Percentiles rank a stretch among this genome's conserved stretches.
Evolutionary conservation across 352 stramenopile genomes (phyloP).

Genomic region (Phytophthora colocasiae): DNA sequence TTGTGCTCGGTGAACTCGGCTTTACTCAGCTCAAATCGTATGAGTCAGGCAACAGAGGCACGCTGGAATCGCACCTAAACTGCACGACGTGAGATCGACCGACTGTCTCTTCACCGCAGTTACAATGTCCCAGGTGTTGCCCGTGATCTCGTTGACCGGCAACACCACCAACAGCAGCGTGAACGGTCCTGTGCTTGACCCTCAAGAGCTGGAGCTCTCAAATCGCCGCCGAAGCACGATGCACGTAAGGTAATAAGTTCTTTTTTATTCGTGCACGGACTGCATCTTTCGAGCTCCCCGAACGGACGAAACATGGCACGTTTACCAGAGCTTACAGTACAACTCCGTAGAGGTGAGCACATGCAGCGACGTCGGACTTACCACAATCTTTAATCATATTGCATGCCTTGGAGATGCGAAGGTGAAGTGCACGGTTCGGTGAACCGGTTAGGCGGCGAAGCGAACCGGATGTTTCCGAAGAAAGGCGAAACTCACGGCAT

Average conservation of each 20-base stretch:
- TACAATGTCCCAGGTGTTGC: conserved; percentile 23
- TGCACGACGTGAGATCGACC: conserved; percentile 7
- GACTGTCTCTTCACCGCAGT: conserved; percentile 17
- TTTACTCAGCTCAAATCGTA: conserved; percentile 23
- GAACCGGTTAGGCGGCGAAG: too few relatives aligned
- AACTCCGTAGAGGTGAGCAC: conserved; percentile 8
- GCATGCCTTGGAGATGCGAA: conserved; percentile 23
- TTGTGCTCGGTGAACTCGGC: conserved; percentile 7
- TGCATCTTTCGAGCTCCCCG: conserved; percentile 32
- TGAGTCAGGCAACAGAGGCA: conserved; percentile 36
- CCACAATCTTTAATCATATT: conserved; percentile 31
- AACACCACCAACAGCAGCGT: neutral
- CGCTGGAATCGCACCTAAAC: conserved; percentile 30
- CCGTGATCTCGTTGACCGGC: conserved; percentile 22
- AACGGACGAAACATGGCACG: conserved; percentile 14
- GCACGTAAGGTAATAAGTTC: conserved; percentile 10
- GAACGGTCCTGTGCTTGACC: conserved; percentile 8
- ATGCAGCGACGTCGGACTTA: conserved; percentile 16
- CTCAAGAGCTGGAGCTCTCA: conserved; percentile 30
- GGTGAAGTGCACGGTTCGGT: neutral
- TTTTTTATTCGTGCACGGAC: conserved; percentile 31
- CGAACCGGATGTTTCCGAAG: too few relatives aligned
- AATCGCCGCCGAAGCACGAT: conserved; percentile 17
- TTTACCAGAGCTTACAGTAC: conserved; percentile 13
- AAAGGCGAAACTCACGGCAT: too few relatives aligned